These are phyloP conservation scores for Onygenales sp. DNA, from an alignment of 2,329 filamentous ascomycete species.

Conservation along the genomic window DNA sequence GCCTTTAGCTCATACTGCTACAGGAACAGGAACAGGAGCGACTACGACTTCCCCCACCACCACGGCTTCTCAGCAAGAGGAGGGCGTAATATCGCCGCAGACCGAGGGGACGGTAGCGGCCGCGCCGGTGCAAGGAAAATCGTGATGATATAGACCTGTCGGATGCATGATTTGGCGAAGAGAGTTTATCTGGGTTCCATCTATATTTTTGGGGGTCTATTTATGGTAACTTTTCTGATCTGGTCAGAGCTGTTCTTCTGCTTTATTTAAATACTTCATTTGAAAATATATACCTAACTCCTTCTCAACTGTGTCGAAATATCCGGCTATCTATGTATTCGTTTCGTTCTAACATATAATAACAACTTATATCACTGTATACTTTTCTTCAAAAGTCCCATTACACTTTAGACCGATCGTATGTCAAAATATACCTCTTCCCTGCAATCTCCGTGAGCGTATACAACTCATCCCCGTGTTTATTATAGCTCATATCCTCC, in stretches of 20 bases:
- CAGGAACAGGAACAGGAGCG: background rate
- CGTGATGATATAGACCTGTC: background rate
- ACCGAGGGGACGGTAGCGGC: background rate
- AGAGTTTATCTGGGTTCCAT: background rate
- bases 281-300: no score
- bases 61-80: background rate
- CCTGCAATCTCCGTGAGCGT: constrained; percentile 20
- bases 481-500: constrained; percentile 27
- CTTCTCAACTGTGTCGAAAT: no score
- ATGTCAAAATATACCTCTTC: constrained; percentile 10
- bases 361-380: no score
- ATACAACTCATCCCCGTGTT: constrained; percentile 14
- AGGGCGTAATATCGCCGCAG: background rate
- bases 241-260: no score
- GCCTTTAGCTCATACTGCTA: background rate
- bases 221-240: no score
- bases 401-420: background rate
- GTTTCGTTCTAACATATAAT: no score
- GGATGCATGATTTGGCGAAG: background rate
- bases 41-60: background rate
- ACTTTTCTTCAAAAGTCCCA: no score
- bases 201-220: no score
- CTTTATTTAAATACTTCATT: no score
- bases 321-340: no score
- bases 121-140: background rate